phyloP scores from a whole-genome alignment of 768 basidiomycete species.

The Hypholoma fasciculare region DNA sequence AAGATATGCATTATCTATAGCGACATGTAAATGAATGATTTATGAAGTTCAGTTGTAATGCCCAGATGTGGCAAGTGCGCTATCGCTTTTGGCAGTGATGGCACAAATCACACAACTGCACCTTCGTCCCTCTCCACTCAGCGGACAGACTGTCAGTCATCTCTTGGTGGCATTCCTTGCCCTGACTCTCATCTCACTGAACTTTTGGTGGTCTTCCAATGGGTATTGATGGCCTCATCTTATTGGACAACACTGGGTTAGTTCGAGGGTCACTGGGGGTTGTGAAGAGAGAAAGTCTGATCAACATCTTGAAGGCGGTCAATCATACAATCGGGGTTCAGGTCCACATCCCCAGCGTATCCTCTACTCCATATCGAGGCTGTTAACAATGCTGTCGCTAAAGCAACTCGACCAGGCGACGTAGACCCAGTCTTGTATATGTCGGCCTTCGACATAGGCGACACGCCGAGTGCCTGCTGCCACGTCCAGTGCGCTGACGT shows the following conservation, averaged over 20 bases:
- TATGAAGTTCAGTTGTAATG: too few species aligned
- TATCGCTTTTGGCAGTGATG: background rate
- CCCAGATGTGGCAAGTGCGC: background rate
- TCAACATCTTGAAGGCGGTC: slow-evolving; percentile 49
- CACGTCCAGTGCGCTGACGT: slow-evolving; percentile 79
- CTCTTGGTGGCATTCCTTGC: background rate
- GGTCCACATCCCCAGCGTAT: slow-evolving; percentile 72
- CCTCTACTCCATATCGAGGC: slow-evolving; percentile 87
- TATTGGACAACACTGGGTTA: slow-evolving; percentile 74
- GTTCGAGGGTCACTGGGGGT: slow-evolving; percentile 23
- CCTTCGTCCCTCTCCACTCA: too few species aligned
- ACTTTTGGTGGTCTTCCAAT: slow-evolving; percentile 31
- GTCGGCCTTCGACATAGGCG: slow-evolving; percentile 41
- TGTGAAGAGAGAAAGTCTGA: slow-evolving; percentile 17
- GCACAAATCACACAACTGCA: too few species aligned
- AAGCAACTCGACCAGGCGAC: slow-evolving; percentile 49
- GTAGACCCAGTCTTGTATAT: slow-evolving; percentile 80
- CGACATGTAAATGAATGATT: too few species aligned
- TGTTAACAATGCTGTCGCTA: slow-evolving; percentile 69
- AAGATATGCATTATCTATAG: too few species aligned
- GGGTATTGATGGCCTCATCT: slow-evolving; percentile 82
- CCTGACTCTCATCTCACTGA: background rate
- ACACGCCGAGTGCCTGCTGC: slow-evolving; percentile 75
- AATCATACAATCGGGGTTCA: slow-evolving; percentile 90
- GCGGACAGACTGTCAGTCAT: background rate